Conservation (phyloP, 805 yeast genomes). For the Metschnikowia continentalis region DNA sequence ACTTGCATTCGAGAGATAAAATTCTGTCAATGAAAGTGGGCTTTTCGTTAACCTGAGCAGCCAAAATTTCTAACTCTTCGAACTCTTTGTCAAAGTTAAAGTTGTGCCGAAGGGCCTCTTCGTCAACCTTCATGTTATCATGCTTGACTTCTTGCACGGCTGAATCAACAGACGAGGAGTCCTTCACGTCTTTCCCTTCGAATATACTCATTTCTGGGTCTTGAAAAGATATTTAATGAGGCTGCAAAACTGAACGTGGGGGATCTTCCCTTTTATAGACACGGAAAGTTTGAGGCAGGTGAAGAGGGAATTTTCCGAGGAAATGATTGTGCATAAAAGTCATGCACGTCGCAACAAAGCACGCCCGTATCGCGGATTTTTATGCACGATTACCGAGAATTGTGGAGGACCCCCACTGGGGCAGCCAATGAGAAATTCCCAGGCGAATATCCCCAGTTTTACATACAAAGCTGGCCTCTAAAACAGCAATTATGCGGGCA, state of each 20-base stretch:
- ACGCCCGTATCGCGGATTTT: slow-evolving; percentile 2
- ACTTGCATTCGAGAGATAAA: slow-evolving; percentile 31
- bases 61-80: slow-evolving; percentile 28
- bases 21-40: slow-evolving; percentile 37
- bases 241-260: background rate
- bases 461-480: background rate
- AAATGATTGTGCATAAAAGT: background rate
- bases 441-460: background rate
- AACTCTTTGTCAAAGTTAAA: slow-evolving; percentile 34
- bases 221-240: background rate
- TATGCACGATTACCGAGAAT: background rate
- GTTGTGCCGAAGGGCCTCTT: slow-evolving; percentile 27
- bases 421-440: background rate
- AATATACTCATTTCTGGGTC: slow-evolving; percentile 15
- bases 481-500: background rate
- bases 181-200: slow-evolving; percentile 17
- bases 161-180: slow-evolving; percentile 18
- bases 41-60: slow-evolving; percentile 25
- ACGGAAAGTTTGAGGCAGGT: background rate
- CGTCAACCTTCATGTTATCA: slow-evolving; percentile 23
- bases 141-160: slow-evolving; percentile 13
- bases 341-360: slow-evolving; percentile 1
- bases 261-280: background rate
- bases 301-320: background rate
- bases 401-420: slow-evolving; percentile 5